Base-by-base conservation (phyloP, 1,284 basidiomycete genomes). In the Inonotus obliquus region DNA sequence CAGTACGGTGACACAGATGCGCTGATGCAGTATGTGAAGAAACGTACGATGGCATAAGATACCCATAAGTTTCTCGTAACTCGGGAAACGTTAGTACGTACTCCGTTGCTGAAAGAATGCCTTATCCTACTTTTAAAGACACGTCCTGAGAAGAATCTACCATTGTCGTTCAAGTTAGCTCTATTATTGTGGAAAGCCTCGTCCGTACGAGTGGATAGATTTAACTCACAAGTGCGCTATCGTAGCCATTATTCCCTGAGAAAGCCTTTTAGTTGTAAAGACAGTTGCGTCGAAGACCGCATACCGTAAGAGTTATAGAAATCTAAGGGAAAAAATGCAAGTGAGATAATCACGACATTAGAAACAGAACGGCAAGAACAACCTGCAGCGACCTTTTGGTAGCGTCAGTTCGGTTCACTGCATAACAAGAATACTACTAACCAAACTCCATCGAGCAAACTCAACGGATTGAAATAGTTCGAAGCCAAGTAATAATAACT, bases 291-390 rank as follows among this genome's bases (percentile, higher is more conserved):
- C 23, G 17, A 23, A 21, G 39, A 27, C 27, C 21, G 14, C 59
- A 25, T 60, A 60, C 59, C 27, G 59, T 60, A 38, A 60, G n/a
- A 19, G 59, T 32, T 9, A 60, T 60, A 45, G 59, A 60, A 32
- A 60, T 60, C 59, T 60, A 19, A n/a, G 25, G 25, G 25, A 25
- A 23, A 23, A 9, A 7, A 11, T 25, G 9, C 7, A 21, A 19
- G 51, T 35, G 17, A 17, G 35, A 39, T 54, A 5, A 54, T 21
- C 14, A 11, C 1, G 10, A n/a, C n/a, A 37, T 19, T 53, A n/a
- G 48, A 37, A 32, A 37, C 7, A 25, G 11, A 21, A 53, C 37
- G 11, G 1, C 41, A 9, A 35, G 14, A 32, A 29, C 25, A 21
- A 60, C 59, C 38, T 51, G 32, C 38, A 60, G 7, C 14, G 59